These are phyloP conservation scores for Elaphomyces granulatus DNA, from an alignment of 495 filamentous ascomycete species.

Conservation along the genomic window DNA sequence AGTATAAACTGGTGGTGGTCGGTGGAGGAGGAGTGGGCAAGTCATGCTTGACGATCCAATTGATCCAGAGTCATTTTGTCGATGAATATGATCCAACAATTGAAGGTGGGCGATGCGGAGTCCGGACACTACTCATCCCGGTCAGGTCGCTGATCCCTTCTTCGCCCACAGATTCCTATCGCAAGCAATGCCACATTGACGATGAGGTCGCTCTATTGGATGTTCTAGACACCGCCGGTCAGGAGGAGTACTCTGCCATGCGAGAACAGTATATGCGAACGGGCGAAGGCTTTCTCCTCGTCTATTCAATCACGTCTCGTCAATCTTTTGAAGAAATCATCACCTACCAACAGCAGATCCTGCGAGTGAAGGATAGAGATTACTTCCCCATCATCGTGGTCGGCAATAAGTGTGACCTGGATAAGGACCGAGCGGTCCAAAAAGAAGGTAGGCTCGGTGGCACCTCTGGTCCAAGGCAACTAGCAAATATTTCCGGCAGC, in stretches of 20 bases:
- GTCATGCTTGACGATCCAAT: constrained; percentile 96
- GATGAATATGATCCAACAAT: constrained; percentile 99
- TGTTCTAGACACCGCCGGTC: constrained; percentile 93
- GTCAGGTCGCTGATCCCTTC: constrained; percentile 1
- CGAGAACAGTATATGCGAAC: constrained; percentile 99
- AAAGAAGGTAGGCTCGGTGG: constrained; percentile 57
- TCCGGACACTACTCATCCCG: background rate
- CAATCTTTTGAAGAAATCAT: constrained; percentile 97
- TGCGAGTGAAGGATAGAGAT: constrained; percentile 97
- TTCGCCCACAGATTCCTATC: constrained; percentile 70
- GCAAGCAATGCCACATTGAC: constrained; percentile 98
- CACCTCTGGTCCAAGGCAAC: background rate
- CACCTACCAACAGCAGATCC: constrained; percentile 97
- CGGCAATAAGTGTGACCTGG: constrained; percentile 98
- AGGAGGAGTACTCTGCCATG: constrained; percentile 99
- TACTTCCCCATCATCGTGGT: constrained; percentile 99
- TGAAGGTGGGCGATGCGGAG: constrained; percentile 55
- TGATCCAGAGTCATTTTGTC: constrained; percentile 98
- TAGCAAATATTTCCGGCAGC: background rate
- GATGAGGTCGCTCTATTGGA: constrained; percentile 95
- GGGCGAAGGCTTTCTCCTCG: constrained; percentile 91
- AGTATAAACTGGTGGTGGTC: constrained; percentile 98
- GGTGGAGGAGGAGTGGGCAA: constrained; percentile 98
- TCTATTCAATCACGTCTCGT: constrained; percentile 95
- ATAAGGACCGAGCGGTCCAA: constrained; percentile 75